Conservation (phyloP, 2,329 filamentous ascomycete species). For the Neobulgaria alba region DNA sequence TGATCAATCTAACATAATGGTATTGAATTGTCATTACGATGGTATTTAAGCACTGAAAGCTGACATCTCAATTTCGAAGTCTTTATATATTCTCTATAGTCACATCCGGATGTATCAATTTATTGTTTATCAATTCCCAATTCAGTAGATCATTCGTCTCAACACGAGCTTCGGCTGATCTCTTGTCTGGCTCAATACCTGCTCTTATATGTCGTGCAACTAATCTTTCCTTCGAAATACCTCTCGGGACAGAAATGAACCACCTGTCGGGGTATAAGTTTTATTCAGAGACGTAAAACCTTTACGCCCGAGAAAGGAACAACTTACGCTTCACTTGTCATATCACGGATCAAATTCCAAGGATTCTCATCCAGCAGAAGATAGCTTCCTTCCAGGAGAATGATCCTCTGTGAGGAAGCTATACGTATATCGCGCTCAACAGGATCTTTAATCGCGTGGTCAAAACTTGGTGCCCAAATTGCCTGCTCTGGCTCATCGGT, state of each 20-base stretch:
- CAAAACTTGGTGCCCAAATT: constrained; percentile 36
- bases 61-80: too few species aligned
- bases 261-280: constrained; percentile 34
- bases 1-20: neutral
- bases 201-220: constrained; percentile 66
- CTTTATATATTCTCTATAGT: constrained; percentile 21
- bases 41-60: neutral
- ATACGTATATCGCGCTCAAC: constrained; percentile 38
- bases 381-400: constrained; percentile 46
- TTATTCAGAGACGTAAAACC: too few species aligned
- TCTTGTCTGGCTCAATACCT: constrained; percentile 61
- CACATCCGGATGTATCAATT: constrained; percentile 22
- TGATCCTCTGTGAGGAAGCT: constrained; percentile 32
- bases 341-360: constrained; percentile 34
- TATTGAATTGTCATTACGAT: neutral
- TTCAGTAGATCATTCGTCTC: constrained; percentile 81
- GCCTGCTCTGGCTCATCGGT: neutral
- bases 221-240: constrained; percentile 61
- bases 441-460: constrained; percentile 42
- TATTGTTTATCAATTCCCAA: constrained; percentile 21
- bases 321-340: constrained; percentile 36
- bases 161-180: constrained; percentile 61
- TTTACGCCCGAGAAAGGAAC: too few species aligned
- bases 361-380: constrained; percentile 37
- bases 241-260: constrained; percentile 67